Evolutionary conservation across 2,329 filamentous ascomycete genomes (phyloP), one percentile per base, ranked within the genome.

Genomic region (Fusarium austroafricanum): DNA sequence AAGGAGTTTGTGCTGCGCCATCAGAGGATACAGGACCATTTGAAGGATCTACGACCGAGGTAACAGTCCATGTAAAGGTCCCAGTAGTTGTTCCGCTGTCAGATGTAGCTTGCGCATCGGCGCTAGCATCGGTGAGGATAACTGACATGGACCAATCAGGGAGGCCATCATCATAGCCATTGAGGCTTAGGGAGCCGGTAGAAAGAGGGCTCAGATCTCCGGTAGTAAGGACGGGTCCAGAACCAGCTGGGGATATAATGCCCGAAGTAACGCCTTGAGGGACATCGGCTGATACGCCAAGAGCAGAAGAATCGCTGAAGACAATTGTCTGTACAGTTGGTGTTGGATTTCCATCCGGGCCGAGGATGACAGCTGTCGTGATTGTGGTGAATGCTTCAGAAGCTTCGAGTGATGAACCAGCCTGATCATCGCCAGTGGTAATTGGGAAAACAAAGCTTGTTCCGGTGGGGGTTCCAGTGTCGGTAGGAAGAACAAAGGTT

Each of bases 291-390:
- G 71, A 65, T 39, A 65, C 39, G 12, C 62, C 71, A 49, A 69
- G 53, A 17, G 67, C 68, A 45, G 73, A 49, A 26, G 67, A 66
- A 45, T 70, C 72, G 12, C 70, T 68, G 26, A 77, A 61, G 21
- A 80, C 65, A 29, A 79, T 66, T 14, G 77, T 79, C 43, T 78
- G 72, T 11, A 77, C 72, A 28, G 75, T 70, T 23, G 78, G 68
- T 15, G 78, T 79, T 3, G 68, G 62, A 15, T 73, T 56, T 15
- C 78, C 77, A 64, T 79, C 72, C 7, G 74, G 65, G 12, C 78
- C 78, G 15, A 79, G 55, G 31, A 78, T 57, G 6, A 76, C 57
- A 18, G 75, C 70, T 4, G 78, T 79, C 42, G 77, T 75, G 56
- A 74, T 65, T 3, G 71, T 71, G n/a, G 76, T 76, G 54, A 73